phyloP scores from a whole-genome alignment of 1,139 yeast genomes.

The Sugiyamaella novakii region DNA sequence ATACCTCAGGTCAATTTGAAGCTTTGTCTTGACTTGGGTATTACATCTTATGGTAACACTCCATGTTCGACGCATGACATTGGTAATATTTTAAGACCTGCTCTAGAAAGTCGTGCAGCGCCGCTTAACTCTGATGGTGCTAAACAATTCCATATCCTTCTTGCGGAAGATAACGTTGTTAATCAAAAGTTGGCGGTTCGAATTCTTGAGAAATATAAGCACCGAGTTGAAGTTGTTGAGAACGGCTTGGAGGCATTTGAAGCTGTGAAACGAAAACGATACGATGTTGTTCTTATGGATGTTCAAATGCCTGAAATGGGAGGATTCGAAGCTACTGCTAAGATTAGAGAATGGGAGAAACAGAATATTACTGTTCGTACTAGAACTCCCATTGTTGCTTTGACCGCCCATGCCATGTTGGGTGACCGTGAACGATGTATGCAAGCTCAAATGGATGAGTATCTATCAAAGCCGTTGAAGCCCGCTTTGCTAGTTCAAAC shows the following conservation, averaged over 20 bases:
- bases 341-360: slow-evolving; percentile 85
- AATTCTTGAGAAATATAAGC: slow-evolving; percentile 80
- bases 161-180: slow-evolving; percentile 86
- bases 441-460: slow-evolving; percentile 90
- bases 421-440: slow-evolving; percentile 85
- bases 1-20: slow-evolving; percentile 80
- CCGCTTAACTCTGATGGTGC: slow-evolving; percentile 81
- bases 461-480: slow-evolving; percentile 81
- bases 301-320: slow-evolving; percentile 97
- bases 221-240: slow-evolving; percentile 78
- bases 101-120: slow-evolving; percentile 77
- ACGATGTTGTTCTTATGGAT: slow-evolving; percentile 87
- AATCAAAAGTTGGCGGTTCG: slow-evolving; percentile 85
- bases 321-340: slow-evolving; percentile 86
- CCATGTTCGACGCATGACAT: slow-evolving; percentile 81
- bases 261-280: slow-evolving; percentile 65
- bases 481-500: slow-evolving; percentile 83
- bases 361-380: slow-evolving; percentile 74
- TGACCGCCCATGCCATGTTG: slow-evolving; percentile 91
- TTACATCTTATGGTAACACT: slow-evolving; percentile 83
- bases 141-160: slow-evolving; percentile 67
- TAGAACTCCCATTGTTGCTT: slow-evolving; percentile 82
- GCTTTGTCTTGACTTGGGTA: slow-evolving; percentile 80
- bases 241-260: slow-evolving; percentile 83
- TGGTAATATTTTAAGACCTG: slow-evolving; percentile 81